Percentiles rank a stretch among this genome's conserved stretches.
Conservation (phyloP, 208 protist species). For the Hexamita inflata region DNA sequence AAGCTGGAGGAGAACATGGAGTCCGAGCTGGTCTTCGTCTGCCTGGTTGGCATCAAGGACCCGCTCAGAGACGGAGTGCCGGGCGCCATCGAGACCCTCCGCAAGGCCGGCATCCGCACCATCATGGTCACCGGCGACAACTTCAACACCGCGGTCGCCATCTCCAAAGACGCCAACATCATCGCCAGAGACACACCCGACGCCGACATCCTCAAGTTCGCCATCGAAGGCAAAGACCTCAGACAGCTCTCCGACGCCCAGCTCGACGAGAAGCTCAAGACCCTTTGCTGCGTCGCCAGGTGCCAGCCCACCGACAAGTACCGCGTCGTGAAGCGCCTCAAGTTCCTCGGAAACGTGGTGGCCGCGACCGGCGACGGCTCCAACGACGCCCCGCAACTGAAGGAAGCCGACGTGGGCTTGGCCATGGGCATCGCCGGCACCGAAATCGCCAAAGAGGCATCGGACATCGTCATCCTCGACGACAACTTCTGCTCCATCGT, state of each 20-base stretch:
- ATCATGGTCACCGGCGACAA: conserved; percentile 70
- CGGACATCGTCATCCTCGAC: conserved; percentile 77
- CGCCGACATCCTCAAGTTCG: conserved; percentile 53
- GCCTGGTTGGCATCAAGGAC: conserved; percentile 29
- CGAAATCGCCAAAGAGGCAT: conserved; percentile 68
- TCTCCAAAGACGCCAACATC: conserved; percentile 55
- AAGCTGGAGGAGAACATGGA: background rate
- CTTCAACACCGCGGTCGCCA: conserved; percentile 54
- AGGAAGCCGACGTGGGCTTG: conserved; percentile 78
- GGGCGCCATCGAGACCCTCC: conserved; percentile 32
- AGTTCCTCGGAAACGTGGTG: conserved; percentile 29
- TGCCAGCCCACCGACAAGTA: conserved; percentile 41
- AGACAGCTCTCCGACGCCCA: conserved; percentile 56
- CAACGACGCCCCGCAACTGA: conserved; percentile 82
- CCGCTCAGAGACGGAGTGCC: background rate
- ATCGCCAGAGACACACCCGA: conserved; percentile 54
- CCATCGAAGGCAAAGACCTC: too few species aligned
- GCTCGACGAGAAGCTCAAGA: conserved; percentile 52
- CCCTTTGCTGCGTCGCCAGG: conserved; percentile 52
- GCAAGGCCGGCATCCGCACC: conserved; percentile 60
- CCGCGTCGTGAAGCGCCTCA: conserved; percentile 17
- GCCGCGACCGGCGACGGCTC: conserved; percentile 42
- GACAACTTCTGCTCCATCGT: conserved; percentile 92
- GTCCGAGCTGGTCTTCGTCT: conserved; percentile 3
- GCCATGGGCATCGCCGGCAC: conserved; percentile 81